Evolutionary conservation across 768 basidiomycete genomes (phyloP).

Genomic region (Calocera viscosa): DNA sequence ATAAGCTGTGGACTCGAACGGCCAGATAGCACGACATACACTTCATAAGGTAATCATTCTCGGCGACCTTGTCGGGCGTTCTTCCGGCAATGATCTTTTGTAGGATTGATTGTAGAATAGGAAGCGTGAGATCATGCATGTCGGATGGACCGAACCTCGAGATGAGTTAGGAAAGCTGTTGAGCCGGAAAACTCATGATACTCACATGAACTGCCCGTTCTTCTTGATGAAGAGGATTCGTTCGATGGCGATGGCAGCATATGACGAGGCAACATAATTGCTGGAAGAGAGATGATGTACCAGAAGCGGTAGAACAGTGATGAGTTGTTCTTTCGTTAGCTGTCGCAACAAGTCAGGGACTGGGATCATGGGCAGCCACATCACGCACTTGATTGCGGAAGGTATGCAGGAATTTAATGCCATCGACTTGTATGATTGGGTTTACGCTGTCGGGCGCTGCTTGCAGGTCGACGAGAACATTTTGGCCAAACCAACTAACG

Average conservation of each 20-base stretch:
- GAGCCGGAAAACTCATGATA: conserved; percentile 12
- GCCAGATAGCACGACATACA: conserved; percentile 39
- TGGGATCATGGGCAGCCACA: background rate
- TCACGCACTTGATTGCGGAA: conserved; percentile 81
- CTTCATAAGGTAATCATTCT: conserved; percentile 97
- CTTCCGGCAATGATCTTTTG: conserved; percentile 63
- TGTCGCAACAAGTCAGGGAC: conserved; percentile 23
- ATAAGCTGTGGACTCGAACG: background rate
- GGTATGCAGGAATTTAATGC: conserved; percentile 85
- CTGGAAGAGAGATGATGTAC: conserved; percentile 66
- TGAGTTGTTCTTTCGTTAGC: conserved; percentile 87
- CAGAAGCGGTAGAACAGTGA: conserved; percentile 79
- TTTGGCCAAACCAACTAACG: conserved; percentile 87
- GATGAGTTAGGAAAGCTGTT: background rate
- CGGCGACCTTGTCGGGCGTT: conserved; percentile 84
- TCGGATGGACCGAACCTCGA: background rate
- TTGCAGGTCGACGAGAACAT: conserved; percentile 77
- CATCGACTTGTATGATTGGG: conserved; percentile 88
- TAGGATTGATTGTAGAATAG: conserved; percentile 48
- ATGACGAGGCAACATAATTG: conserved; percentile 89
- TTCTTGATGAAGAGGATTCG: conserved; percentile 84
- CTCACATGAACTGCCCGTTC: conserved; percentile 59
- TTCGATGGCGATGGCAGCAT: conserved; percentile 97
- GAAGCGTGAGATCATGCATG: background rate
- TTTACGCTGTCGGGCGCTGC: conserved; percentile 56